Evolutionary conservation across 2,329 filamentous ascomycete species (phyloP), one percentile per base, ranked within the genome.

Genomic region (Juglanconis sp.): DNA sequence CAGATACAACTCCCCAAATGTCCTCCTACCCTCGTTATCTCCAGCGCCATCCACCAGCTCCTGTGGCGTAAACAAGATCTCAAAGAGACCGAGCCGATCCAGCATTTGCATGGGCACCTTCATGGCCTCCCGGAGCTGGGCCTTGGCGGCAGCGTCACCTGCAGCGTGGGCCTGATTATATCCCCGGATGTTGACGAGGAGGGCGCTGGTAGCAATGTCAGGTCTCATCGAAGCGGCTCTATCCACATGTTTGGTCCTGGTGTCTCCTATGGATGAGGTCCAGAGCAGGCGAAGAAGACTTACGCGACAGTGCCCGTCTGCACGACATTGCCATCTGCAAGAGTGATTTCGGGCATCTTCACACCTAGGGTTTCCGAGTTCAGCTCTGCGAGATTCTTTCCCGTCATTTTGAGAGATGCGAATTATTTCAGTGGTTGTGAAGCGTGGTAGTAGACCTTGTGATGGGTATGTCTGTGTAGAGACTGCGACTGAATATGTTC

Each of bases 301-400:
- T 38, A 69, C 68, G 68, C 68, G 8, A 70, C 64, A 1, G 69
- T 71, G 17, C 69, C 69, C 1, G 69, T 71, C 48, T 70, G 69
- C 35, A 71, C 68, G 49, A 65, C 66, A 46, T 59, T 68, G 30
- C 69, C 68, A 52, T 70, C 66, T 17, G 66, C 63, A 15, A 71
- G 58, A 8, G 66, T 67, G 47, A 70, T 66, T 49, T 70, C 66
- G 5, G 68, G 69, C 57, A 71, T 67, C 17, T 65, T 63, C 36
- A 59, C 65, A 32, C 69, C 67, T 3, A 69, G 24, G 0, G 65
- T 67, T 9, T 65, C 58, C 5, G 69, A 71, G 58, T 70, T 69
- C 17, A 69, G 48, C 36, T 67, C 62, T 5, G 68, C 65, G 15
- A 70, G 65, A 50, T 62, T 58, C 3, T 17, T 30, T 30, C 46